A percentile compares a stretch with the other conserved stretches of the same genome.
Evolutionary conservation across 148 eudicot species (phyloP).

Genomic region (Silene uniflora): DNA sequence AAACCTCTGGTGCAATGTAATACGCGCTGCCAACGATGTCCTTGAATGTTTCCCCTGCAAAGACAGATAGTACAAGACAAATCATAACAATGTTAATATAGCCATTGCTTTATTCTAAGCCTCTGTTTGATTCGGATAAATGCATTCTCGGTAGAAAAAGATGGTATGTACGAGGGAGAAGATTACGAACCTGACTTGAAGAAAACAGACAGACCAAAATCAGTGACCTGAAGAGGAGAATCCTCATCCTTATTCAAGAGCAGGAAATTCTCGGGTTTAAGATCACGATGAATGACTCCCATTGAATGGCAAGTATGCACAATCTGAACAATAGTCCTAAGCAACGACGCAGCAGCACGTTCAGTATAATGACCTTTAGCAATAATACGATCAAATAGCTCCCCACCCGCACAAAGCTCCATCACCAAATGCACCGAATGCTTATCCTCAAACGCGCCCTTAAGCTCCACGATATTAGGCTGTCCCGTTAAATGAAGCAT

Average conservation of each 20-base stretch:
- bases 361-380: conserved; percentile 90
- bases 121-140: conserved; percentile 1
- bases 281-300: conserved; percentile 95
- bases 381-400: conserved; percentile 83
- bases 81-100: background rate
- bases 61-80: background rate
- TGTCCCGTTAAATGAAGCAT: conserved; percentile 85
- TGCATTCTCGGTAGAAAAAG: background rate
- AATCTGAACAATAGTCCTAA: conserved; percentile 85
- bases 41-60: conserved; percentile 59
- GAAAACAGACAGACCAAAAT: conserved; percentile 89
- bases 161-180: background rate
- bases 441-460: conserved; percentile 85
- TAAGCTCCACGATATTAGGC: conserved; percentile 75
- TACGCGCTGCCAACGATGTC: conserved; percentile 64
- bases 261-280: conserved; percentile 87
- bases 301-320: conserved; percentile 86
- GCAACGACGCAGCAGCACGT: conserved; percentile 75
- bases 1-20: conserved; percentile 61
- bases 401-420: conserved; percentile 98
- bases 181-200: conserved; percentile 59
- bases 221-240: conserved; percentile 83
- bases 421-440: conserved; percentile 83
- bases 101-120: background rate
- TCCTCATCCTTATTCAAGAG: conserved; percentile 70